Base-by-base conservation (phyloP, 2,329 filamentous ascomycete genomes). In the Colletotrichum sojae region DNA sequence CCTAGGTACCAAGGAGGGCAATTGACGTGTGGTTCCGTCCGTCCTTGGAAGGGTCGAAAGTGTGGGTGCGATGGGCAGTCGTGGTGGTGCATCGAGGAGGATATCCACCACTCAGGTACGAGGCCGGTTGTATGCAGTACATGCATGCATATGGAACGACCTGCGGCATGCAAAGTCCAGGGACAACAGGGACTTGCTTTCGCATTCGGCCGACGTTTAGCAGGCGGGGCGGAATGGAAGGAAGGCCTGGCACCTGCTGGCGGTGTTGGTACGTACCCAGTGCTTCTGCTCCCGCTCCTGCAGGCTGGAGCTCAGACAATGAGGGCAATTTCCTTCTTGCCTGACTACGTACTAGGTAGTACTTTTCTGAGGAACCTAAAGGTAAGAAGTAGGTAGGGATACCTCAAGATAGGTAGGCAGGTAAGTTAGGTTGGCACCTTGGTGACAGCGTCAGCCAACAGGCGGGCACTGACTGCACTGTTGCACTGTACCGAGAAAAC, bases 81-180 rank as follows among this genome's bases (percentile, higher is more conserved):
- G 27, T 31, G 27, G 27, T 36, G 31, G 31, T 36, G 31, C 31
- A 36, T 36, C 31, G 31, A 36, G 31, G 4, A 58, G 54, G 60
- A 67, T 64, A 63, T 64, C 65, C 60, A 64, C 65, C 65, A 64
- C 57, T 67, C 65, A 67, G 65, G 65, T 67, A 67, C 65, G 40
- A 67, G 54, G 20, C 46, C 20, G 25, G 20, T 45, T 55, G 60
- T 57, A 53, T 12, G 20, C 18, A 54, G 52, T 63, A 67, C 46
- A 53, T 64, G 65, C 60, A 65, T 45, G 48, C 61, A 40, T 18
- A 57, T 40, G 31, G 63, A 27, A 39, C 18, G 16, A 39, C 18
- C 16, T 39, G 16, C 36, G 40, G 48, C 40, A 66, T 48, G 63
- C 49, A 54, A 40, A 66, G 49, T 61, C 53, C 22, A 60, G 16